These are phyloP conservation scores for Aspergillus transmontanensis DNA, from an alignment of 2,329 filamentous ascomycete species.

Conservation along the genomic window DNA sequence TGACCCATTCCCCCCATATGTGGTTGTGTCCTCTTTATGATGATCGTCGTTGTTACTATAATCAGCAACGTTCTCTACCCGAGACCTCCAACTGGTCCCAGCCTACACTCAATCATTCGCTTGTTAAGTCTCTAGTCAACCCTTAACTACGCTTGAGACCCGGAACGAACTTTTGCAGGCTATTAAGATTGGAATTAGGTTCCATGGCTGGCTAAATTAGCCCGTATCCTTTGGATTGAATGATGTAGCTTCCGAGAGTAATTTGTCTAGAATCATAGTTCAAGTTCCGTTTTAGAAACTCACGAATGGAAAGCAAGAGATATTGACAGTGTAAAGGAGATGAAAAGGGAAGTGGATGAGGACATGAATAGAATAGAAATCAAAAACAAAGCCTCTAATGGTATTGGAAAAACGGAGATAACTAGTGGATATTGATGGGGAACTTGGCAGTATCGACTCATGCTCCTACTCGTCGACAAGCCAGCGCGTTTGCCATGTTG, in stretches of 20 bases:
- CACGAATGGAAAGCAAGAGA: neutral
- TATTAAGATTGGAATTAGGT: neutral
- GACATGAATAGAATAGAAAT: neutral
- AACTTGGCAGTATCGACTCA: constrained; percentile 12
- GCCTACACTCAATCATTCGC: neutral
- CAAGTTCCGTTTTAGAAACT: neutral
- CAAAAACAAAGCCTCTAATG: neutral
- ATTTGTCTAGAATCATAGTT: neutral
- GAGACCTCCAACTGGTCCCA: neutral
- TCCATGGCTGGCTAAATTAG: neutral
- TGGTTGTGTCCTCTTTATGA: neutral
- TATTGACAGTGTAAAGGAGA: neutral
- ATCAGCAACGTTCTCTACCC: neutral
- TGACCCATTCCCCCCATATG: neutral
- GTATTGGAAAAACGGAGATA: neutral
- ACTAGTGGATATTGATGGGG: neutral
- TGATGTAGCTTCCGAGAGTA: neutral
- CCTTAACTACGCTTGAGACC: constrained; percentile 4
- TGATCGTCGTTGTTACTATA: neutral
- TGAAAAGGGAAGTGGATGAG: neutral
- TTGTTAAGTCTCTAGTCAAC: neutral
- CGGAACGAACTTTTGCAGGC: constrained; percentile 1
- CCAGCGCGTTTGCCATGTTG: constrained; percentile 16
- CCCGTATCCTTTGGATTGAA: neutral
- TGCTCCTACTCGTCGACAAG: constrained; percentile 10